Base-by-base conservation (phyloP, 1,139 yeast genomes). In the Suhomyces guaymorum region DNA sequence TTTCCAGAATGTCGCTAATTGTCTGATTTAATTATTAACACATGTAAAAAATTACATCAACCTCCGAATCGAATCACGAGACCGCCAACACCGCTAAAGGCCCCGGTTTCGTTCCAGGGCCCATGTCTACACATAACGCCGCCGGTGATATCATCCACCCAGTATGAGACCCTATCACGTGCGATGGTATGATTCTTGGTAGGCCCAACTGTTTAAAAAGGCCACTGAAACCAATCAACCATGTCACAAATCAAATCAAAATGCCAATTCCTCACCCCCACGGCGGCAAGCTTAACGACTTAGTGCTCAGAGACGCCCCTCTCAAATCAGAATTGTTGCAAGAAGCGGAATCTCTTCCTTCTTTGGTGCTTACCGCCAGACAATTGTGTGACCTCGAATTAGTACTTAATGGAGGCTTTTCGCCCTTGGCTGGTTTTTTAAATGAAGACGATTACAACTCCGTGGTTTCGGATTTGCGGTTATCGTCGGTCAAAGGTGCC, bases 301-400 rank as follows among this genome's bases (percentile, higher is more conserved):
- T 90, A 44, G 73, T 89, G 41, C 78, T 80, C 37, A 82, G 97
- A 61, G 97, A 90, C 61, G 78, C 80, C 27, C 61, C 78, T 16
- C 77, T 75, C 47, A 80, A 74, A 49, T 61, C 61, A 12, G 66
- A 73, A 37, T 72, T 90, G 33, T 55, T 82, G 32, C 54, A 69
- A 22, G 94, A 88, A 63, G 54, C 73, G 7, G 44, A 58, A 16
- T 34, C 47, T 10, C 71, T 83, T 37, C 70, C 75, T 20, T 66
- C 77, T 26, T 63, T 84, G 39, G 66, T 65, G 14, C 72, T 90
- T 49, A 82, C 95, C 16, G 92, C 82, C 45, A 83, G 97, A 60
- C 97, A 90, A 61, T 72, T 90, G 42, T 90, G 97, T 64, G 97
- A 90, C 63, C 69, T 90, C 56, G 97, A 90, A 66, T 75, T 90